These are phyloP conservation scores for Yarrowia sp. DNA, from an alignment of 805 yeast genomes.

Conservation along the genomic window DNA sequence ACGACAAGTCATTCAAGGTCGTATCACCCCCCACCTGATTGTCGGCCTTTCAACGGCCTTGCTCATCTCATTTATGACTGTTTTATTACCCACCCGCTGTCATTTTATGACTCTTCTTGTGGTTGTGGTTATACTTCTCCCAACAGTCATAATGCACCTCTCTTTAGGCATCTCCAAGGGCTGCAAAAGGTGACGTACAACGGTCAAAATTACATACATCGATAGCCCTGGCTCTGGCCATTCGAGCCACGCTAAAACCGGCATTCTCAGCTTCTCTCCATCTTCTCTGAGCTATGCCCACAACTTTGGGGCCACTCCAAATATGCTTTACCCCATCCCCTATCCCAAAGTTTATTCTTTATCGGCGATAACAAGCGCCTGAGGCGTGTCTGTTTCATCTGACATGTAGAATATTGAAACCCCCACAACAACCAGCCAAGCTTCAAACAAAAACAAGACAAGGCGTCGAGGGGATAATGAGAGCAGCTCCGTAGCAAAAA, in stretches of 20 bases:
- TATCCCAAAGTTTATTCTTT: conserved; percentile 9
- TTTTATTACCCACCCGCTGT: not conserved
- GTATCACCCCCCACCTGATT: too few species aligned
- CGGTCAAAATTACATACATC: not conserved
- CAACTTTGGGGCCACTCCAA: not conserved
- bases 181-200: not conserved
- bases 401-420: not conserved
- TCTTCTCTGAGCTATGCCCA: not conserved
- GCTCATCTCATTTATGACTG: too few species aligned
- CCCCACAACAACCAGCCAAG: not conserved
- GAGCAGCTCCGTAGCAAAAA: not conserved
- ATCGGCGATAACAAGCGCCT: conserved; percentile 20
- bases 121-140: not conserved
- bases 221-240: not conserved
- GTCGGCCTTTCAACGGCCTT: too few species aligned
- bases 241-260: not conserved
- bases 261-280: not conserved
- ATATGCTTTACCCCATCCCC: not conserved
- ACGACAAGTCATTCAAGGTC: too few species aligned
- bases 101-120: not conserved
- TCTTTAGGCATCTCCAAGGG: too few species aligned
- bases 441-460: not conserved
- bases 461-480: too few species aligned
- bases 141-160: not conserved
- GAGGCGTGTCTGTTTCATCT: not conserved